Percentiles rank a stretch among this genome's conserved stretches.
phyloP scores from a whole-genome alignment of 2,329 filamentous ascomycete genomes.

The Clonostachys solani region DNA sequence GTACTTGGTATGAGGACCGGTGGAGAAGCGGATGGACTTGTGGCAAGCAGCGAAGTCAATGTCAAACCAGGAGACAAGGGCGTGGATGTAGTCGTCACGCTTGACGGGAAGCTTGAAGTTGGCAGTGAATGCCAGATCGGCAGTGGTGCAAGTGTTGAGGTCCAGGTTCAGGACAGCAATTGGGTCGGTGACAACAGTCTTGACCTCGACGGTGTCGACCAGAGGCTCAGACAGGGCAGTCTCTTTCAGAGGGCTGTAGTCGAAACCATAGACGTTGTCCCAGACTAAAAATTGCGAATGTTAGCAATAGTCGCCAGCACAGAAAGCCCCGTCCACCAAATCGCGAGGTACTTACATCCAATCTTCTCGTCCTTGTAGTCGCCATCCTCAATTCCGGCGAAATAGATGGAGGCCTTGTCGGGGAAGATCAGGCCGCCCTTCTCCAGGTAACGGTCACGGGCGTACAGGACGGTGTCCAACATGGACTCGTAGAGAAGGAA shows the following conservation, averaged over 20 bases:
- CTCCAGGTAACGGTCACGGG: conserved; percentile 84
- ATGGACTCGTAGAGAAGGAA: conserved; percentile 98
- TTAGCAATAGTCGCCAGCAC: not conserved
- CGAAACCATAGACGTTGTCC: conserved; percentile 98
- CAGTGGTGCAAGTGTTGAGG: conserved; percentile 81
- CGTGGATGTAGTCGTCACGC: conserved; percentile 93
- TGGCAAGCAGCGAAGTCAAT: conserved; percentile 98
- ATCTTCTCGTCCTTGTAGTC: conserved; percentile 99
- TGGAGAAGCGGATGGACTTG: conserved; percentile 96
- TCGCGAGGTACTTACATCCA: conserved; percentile 68
- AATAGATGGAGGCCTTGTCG: conserved; percentile 96
- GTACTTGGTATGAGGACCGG: conserved; percentile 96
- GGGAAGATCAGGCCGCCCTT: conserved; percentile 94
- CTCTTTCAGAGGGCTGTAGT: conserved; percentile 90
- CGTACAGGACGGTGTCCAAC: conserved; percentile 97
- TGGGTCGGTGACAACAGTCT: conserved; percentile 94
- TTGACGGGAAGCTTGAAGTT: conserved; percentile 74
- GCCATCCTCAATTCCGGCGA: conserved; percentile 95
- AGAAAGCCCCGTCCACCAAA: not conserved
- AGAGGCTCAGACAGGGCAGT: conserved; percentile 93
- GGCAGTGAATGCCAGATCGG: conserved; percentile 78
- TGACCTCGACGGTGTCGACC: conserved; percentile 96
- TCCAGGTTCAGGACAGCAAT: conserved; percentile 81
- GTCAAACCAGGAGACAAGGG: conserved; percentile 97
- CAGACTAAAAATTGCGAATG: conserved; percentile 62